Evolutionary conservation across 2,329 filamentous ascomycete species (phyloP), one percentile per base, ranked within the genome.

Genomic region (Aspergillus novofumigatus): DNA sequence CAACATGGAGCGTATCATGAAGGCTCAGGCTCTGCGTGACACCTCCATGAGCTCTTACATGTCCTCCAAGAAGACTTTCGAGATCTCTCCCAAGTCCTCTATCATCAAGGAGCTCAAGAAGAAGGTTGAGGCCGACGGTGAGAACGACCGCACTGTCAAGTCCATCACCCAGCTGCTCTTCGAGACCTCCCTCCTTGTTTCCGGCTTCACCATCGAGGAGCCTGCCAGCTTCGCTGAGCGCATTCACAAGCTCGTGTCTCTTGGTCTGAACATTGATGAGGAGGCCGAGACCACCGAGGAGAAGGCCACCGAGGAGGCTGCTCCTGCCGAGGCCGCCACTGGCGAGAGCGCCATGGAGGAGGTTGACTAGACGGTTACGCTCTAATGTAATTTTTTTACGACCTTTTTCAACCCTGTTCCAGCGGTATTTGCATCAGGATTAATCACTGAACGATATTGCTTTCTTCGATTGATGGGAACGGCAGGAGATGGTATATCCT

Each of bases 1-100:
- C 77, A 99, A 99, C 87, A 99, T 99, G 94, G 94, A 99, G 87
- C 94, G 94, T 85, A 99, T 99, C 88, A 99, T 99, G 94, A 99
- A 99, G 89, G 94, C 94, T 28, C 94, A 99, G 85, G 94, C 94
- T 74, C 93, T 99, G 73, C 94, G 94, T 83, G 94, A 99, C 83
- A 99, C 94, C 69, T 97, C 92, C 73, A 99, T 99, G 94, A 91
- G 86, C 81, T 96, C 91, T 71, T 99, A 99, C 90, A 99, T 99
- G 94, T 95, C 91, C 67, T 97, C 93, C 77, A 99, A 99, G 92
- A 99, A 99, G 91, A 99, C 94, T 32, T 97, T 99, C 69, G 94
- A 99, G 85, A 97, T 99, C 81, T 97, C 94, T n/a, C 94, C 94
- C 78, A 93, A 94, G 86, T 96, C 91, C 71, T 77, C 91, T 66